Evolutionary conservation across 1,139 yeast genomes (phyloP).

Genomic region (Saccharomyces hybrid): DNA sequence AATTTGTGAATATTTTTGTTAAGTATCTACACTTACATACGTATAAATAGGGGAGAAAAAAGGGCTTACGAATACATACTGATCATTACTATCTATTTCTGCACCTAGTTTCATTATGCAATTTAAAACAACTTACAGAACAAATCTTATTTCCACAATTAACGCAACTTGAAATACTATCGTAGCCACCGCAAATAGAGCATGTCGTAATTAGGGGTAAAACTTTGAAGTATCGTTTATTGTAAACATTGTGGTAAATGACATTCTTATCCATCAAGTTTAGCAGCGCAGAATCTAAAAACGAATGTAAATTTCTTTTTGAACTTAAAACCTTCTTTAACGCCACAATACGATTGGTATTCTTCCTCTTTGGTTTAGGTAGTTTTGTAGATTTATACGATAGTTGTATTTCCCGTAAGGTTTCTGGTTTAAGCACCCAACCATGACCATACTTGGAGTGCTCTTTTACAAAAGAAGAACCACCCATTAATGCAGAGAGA

Average conservation of each 20-base stretch:
- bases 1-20: not conserved
- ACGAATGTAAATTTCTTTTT: slow-evolving; percentile 27
- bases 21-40: not conserved
- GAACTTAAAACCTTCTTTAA: slow-evolving; percentile 27
- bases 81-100: slow-evolving; percentile 3
- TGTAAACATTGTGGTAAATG: slow-evolving; percentile 28
- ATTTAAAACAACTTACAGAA: slow-evolving; percentile 26
- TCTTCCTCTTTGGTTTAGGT: slow-evolving; percentile 24
- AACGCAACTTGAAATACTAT: slow-evolving; percentile 30
- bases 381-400: slow-evolving; percentile 31
- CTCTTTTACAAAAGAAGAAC: slow-evolving; percentile 12
- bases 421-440: slow-evolving; percentile 12
- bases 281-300: slow-evolving; percentile 24
- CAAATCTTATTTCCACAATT: slow-evolving; percentile 30
- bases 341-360: slow-evolving; percentile 28
- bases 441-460: slow-evolving; percentile 14
- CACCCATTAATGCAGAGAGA: slow-evolving; percentile 9
- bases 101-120: slow-evolving; percentile 32
- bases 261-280: slow-evolving; percentile 28
- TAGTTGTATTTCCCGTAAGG: slow-evolving; percentile 24
- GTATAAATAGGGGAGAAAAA: not conserved
- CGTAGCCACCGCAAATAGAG: slow-evolving; percentile 31
- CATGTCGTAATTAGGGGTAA: slow-evolving; percentile 30
- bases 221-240: slow-evolving; percentile 30
- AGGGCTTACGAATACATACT: not conserved